phyloP scores from a whole-genome alignment of 2,329 filamentous ascomycete species.

The Aspergillus floridensis region DNA sequence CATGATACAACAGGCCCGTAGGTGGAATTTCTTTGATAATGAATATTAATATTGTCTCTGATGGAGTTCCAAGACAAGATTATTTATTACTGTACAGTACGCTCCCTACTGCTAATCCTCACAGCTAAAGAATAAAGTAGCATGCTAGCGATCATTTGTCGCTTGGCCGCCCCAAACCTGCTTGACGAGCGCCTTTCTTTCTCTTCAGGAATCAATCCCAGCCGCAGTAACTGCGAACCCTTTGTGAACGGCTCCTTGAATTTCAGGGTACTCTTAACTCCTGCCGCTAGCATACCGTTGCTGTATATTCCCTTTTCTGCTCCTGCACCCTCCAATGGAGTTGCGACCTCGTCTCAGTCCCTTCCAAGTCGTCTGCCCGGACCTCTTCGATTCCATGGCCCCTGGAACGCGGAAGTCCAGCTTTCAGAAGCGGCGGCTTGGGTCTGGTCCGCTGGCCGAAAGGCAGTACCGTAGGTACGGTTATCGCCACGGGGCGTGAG shows the following conservation, averaged over 20 bases:
- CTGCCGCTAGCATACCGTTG: background rate
- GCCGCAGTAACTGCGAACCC: background rate
- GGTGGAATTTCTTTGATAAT: too few relatives aligned
- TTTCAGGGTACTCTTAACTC: background rate
- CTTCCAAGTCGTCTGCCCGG: constrained; percentile 42
- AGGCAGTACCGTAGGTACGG: constrained; percentile 63
- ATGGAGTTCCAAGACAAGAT: too few relatives aligned
- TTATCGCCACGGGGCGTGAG: constrained; percentile 43
- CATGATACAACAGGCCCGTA: background rate
- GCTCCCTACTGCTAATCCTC: too few relatives aligned
- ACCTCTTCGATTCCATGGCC: constrained; percentile 40
- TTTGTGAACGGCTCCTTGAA: background rate
- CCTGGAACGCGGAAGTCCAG: constrained; percentile 34
- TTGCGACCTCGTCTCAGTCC: constrained; percentile 17
- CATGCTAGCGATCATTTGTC: background rate
- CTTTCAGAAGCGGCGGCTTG: constrained; percentile 21
- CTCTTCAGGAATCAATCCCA: background rate
- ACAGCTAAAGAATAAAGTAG: background rate
- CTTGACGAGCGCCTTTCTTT: too few relatives aligned
- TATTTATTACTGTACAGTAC: background rate
- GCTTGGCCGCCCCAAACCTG: background rate
- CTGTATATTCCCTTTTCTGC: background rate
- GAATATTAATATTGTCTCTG: too few relatives aligned
- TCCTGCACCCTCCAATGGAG: background rate
- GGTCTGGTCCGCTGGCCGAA: constrained; percentile 39